Base-by-base conservation (phyloP, 192 early-diverging fungal genomes). In the Entomortierella parvispora region DNA sequence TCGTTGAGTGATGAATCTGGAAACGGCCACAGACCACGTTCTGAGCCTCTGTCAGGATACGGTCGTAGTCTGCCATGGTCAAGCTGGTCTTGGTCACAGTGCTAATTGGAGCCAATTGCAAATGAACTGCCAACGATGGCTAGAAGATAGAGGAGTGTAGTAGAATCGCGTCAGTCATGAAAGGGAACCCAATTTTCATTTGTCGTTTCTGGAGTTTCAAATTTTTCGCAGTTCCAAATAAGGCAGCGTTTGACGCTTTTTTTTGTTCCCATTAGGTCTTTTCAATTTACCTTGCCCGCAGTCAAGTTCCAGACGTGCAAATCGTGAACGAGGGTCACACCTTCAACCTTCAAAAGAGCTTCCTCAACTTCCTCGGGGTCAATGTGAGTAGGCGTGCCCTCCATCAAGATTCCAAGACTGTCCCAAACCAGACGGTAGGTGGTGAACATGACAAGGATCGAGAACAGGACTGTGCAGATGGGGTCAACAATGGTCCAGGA, bases 381-480 rank as follows among this genome's bases (percentile, higher is more conserved):
- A 32, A 88, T 81, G 42, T 81, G 69, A 0, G 68, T 68, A 12
- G 87, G 87, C 0, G 85, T 85, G 18, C 92, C 89, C 84, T 95
- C 92, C 93, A 95, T 93, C 37, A 95, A 74, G 2, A 95, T 88
- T 8, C 80, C 87, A 29, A 92, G 62, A 31, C 86, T 90, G 68
- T 91, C 87, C 63, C 68, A 83, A 11, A 95, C 84, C 14, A 94
- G 68, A 26, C 83, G 80, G 23, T 90, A 86, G 12, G 94, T 94
- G 1, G 93, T 93, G 23, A 82, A 84, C 45, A 94, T 69, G 43
- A 94, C 93, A 40, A 94, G 80, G n/a, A 90, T 75, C 2, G 93
- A 93, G 71, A 95, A 95, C 9, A 93, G 32, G 61, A 94, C 90
- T 9, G 93, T 94, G 80, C 92, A 94, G n/a, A 94, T 72, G 2